phyloP scores from a whole-genome alignment of 306 rosid genomes.

The Acmispon strigosus region DNA sequence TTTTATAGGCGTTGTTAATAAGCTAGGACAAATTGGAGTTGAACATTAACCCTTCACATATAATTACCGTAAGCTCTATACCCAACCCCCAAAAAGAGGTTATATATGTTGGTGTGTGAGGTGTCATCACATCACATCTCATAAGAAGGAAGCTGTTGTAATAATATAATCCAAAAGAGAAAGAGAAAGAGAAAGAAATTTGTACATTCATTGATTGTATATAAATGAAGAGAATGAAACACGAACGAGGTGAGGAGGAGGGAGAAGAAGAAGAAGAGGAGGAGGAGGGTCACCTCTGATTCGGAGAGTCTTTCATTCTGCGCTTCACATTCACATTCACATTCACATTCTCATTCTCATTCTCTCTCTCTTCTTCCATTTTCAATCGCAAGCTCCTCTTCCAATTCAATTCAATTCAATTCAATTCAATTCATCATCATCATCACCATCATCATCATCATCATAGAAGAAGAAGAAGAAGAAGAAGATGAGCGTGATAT shows the following conservation, averaged over 20 bases:
- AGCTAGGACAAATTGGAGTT: too few species aligned
- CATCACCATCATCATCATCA: not conserved
- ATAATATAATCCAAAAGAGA: not conserved
- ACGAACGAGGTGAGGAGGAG: not conserved
- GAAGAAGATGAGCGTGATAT: conserved; percentile 52
- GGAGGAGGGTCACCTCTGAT: not conserved
- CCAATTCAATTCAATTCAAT: not conserved
- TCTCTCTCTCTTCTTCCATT: not conserved
- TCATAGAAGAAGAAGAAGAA: not conserved
- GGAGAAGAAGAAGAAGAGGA: not conserved
- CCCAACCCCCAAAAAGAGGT: too few species aligned
- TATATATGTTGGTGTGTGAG: not conserved
- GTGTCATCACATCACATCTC: not conserved
- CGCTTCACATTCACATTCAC: not conserved
- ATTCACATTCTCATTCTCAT: not conserved
- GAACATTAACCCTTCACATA: too few species aligned
- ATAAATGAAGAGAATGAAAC: conserved; percentile 1
- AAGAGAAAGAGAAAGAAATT: not conserved
- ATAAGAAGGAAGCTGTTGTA: not conserved
- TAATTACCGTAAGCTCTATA: too few species aligned
- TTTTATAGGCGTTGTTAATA: too few species aligned
- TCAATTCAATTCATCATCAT: not conserved
- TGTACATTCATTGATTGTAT: not conserved
- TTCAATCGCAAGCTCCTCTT: not conserved
- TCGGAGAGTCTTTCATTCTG: conserved; percentile 5